Percentiles rank a stretch among this genome's conserved stretches.
These are phyloP conservation scores for Juncus inflexus DNA, from an alignment of 176 grass and related monocot genomes.

Conservation along the genomic window DNA sequence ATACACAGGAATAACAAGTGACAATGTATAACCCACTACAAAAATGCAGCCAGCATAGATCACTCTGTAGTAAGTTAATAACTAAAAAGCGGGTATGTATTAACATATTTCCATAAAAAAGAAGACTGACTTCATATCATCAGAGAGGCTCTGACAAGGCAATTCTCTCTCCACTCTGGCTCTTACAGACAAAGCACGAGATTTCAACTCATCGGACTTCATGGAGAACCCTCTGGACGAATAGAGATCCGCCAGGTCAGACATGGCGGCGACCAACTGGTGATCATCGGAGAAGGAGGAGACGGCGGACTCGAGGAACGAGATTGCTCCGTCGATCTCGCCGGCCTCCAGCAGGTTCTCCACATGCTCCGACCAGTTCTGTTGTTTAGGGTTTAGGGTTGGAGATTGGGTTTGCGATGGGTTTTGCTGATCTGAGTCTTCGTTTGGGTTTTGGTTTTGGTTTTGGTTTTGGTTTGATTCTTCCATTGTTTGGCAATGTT, in stretches of 20 bases:
- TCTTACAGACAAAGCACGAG: constrained; percentile 52
- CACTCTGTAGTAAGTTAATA: too few relatives aligned
- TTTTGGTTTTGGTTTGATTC: constrained; percentile 5
- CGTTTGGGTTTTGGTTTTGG: neutral
- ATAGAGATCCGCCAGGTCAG: constrained; percentile 66
- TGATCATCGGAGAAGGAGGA: constrained; percentile 34
- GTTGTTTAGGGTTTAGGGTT: constrained; percentile 5
- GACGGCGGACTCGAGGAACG: constrained; percentile 59
- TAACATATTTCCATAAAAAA: neutral
- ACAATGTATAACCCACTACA: too few relatives aligned
- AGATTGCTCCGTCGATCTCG: constrained; percentile 61
- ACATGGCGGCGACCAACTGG: constrained; percentile 57
- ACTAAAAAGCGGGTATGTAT: too few relatives aligned
- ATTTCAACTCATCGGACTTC: constrained; percentile 63
- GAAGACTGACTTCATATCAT: constrained; percentile 31
- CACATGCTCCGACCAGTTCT: constrained; percentile 72
- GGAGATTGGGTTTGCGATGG: neutral
- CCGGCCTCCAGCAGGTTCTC: constrained; percentile 63
- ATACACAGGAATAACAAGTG: too few relatives aligned
- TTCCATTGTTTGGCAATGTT: constrained; percentile 7
- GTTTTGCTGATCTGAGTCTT: neutral
- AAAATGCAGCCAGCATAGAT: too few relatives aligned
- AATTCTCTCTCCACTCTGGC: constrained; percentile 14
- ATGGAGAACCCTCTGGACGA: constrained; percentile 51
- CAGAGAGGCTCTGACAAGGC: neutral